phyloP scores from a whole-genome alignment of 2,329 filamentous ascomycete species.

The Moelleriella libera region DNA sequence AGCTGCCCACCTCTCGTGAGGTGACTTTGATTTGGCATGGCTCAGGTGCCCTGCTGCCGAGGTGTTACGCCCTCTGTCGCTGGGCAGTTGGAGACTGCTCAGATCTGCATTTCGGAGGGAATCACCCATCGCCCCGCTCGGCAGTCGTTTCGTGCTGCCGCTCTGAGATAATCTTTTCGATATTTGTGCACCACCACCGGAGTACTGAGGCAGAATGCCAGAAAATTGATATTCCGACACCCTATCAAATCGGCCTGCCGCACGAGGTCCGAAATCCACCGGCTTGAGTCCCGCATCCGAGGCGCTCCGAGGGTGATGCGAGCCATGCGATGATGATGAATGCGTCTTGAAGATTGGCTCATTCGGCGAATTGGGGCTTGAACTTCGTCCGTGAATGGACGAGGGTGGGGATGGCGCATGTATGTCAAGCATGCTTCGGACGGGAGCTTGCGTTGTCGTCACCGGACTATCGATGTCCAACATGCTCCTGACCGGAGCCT shows the following conservation, averaged over 20 bases:
- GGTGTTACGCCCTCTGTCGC: conserved; percentile 27
- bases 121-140: conserved; percentile 31
- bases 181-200: background rate
- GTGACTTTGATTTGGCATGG: conserved; percentile 36
- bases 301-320: conserved; percentile 33
- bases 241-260: conserved; percentile 20
- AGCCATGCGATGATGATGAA: conserved; percentile 8
- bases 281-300: conserved; percentile 38
- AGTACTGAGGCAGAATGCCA: conserved; percentile 23
- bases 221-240: conserved; percentile 47
- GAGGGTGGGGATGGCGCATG: conserved; percentile 20
- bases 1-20: conserved; percentile 29
- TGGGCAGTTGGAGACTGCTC: conserved; percentile 32
- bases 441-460: conserved; percentile 20
- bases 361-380: conserved; percentile 18
- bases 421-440: conserved; percentile 40
- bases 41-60: conserved; percentile 19
- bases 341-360: conserved; percentile 9
- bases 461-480: conserved; percentile 39
- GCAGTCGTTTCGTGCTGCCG: conserved; percentile 17
- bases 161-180: conserved; percentile 21
- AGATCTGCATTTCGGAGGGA: conserved; percentile 38
- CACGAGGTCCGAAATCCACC: conserved; percentile 26
- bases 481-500: conserved; percentile 49
- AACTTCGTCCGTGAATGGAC: conserved; percentile 14